Evolutionary conservation across 805 yeast genomes (phyloP), one percentile per base, ranked within the genome.

Genomic region (Metschnikowia koreensis): DNA sequence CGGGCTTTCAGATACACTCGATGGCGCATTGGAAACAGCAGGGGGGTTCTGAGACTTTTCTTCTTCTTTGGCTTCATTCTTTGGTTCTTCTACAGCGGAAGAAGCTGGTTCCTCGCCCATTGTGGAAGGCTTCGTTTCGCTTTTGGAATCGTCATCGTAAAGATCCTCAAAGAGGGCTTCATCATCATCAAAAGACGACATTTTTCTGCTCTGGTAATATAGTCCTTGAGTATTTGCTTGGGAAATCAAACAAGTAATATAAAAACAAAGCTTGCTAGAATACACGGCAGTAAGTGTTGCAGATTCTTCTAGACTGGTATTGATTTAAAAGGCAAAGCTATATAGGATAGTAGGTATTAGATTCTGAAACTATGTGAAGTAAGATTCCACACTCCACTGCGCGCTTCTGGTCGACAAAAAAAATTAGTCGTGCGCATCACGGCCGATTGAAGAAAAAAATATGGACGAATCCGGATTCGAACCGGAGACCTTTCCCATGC

Each of bases 111-210:
- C 54, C n/a, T 29, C 51, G 4, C 48, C 48, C 16, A 47, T 47
- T 33, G 50, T 48, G 26, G 55, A 42, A 26, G 52, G 43, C 57
- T 55, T 53, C 38, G 61, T 40, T 27, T 52, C 54, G 15, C 50
- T 48, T 39, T 50, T 53, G 45, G 53, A 43, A 34, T 50, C 61
- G 15, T 59, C 75, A 50, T 69, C 67, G 48, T 92, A 92, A 72
- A 92, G 89, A 68, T 92, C 97, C 72, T 91, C 96, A 70, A 92
- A 92, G 68, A 88, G 85, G 63, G 89, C 93, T 69, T 91, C 97
- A 72, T 92, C 97, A 74, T 91, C 97, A 72, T 90, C 96, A 55
- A 86, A 81, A 43, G 55, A 40, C 37, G 62, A 57, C 60, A 59
- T 59, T 27, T 22, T 43, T 15, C 33, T 16, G 13, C n/a, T 41